Base-by-base conservation (phyloP, 495 filamentous ascomycete species). In the Hyaloscypha bicolor region DNA sequence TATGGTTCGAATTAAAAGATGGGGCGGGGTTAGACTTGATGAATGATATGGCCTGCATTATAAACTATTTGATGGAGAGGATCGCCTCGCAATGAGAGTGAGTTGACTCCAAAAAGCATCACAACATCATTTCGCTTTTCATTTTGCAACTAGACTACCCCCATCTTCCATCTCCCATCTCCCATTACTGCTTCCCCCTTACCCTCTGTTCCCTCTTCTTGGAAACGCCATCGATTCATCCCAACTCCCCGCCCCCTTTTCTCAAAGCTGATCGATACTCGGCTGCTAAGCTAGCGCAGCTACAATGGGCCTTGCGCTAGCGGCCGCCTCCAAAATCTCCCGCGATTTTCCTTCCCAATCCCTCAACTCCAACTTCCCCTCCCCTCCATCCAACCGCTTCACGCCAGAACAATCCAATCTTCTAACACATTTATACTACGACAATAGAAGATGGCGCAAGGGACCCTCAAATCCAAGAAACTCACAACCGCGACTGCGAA, bases 401-500 rank as follows among this genome's bases (percentile, higher is more conserved):
- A 65, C 32, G 42, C 30, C 55, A 22, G 25, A 37, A 5, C 33
- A 9, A 25, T 25, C 25, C 1, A 25, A 25, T 25, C 25, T 25
- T 25, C 25, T n/a, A n/a, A n/a, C n/a, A n/a, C n/a, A n/a, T 25
- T 37, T 37, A 6, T 1, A 1, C 35, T 3, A 37, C 35, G 35
- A 6, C 3, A 12, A 16, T 48, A 48, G 21, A 48, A 66, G 25
- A 75, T 75, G 73, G 71, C 73, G 6, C 73, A 75, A 68, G 73
- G 71, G 45, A 51, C 67, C n/a, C 60, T 71, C 65, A 75, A 74
- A 64, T 48, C 63, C 39, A 64, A 68, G 55, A 74, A 68, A 63
- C 63, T 61, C 63, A 64, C 70, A 12, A 60, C 66, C 6, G 62
- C 68, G 9, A 65, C 68, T 8, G 63, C 56, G 9, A 67, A 63